Evolutionary conservation across 192 early-diverging fungal genomes (phyloP), one percentile per base, ranked within the genome.

Genomic region (Spinellus fusiger): DNA sequence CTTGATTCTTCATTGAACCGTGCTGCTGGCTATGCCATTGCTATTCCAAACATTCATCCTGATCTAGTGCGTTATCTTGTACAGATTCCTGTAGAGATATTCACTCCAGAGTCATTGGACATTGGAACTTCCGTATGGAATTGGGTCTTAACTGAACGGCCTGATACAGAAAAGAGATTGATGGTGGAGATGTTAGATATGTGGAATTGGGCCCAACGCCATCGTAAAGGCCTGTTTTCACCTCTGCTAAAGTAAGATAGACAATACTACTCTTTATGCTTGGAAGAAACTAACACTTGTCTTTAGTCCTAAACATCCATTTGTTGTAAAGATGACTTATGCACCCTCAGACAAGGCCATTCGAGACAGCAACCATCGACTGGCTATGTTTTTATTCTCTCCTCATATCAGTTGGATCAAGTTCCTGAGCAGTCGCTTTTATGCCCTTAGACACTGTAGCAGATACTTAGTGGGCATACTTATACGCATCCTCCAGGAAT

Each of bases 261-360:
- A 53, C n/a, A n/a, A n/a, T n/a, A n/a, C 20, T 55, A 27, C 37
- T 33, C 26, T 26, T 28, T 40, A 33, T 29, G 13, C 26, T 29
- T 25, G 26, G 18, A 33, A 59, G n/a, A 26, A 40, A 31, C 13
- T 0, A 49, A 32, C 0, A 44, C 8, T 32, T 22, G 26, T 57
- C 3, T 32, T 31, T 37, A 82, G 86, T 26, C 59, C 83, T 3
- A 73, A 72, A 40, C 85, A 91, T 66, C 92, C 94, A 12, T 99
- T 98, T 77, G 85, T 85, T 44, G 81, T 75, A 63, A 90, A 89
- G 62, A 95, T 98, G 92, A 88, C 88, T 23, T 97, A 98, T 68
- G 81, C 91, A 23, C 91, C 94, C 5, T 90, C 93, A 1, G 89
- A 89, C 72, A 91, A 93, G 69, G 83, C 82, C 2, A 84, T 79